These are phyloP conservation scores for Aspergillus sparsus DNA, from an alignment of 495 filamentous ascomycete genomes.

Conservation along the genomic window DNA sequence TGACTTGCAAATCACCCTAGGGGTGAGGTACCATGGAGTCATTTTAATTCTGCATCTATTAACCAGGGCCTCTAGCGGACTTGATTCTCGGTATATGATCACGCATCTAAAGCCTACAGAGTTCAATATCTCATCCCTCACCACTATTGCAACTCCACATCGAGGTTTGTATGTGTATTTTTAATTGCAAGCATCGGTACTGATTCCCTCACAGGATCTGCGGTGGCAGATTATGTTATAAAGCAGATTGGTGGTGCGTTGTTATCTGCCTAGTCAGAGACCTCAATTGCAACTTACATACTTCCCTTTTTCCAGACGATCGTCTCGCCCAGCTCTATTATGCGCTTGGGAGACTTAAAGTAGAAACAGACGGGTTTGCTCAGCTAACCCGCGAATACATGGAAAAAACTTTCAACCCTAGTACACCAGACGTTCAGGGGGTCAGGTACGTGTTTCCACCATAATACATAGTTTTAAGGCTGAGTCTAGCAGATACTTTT, in stretches of 20 bases:
- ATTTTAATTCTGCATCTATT: constrained; percentile 20
- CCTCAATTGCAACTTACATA: not conserved
- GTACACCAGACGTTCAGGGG: constrained; percentile 68
- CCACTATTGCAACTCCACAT: constrained; percentile 88
- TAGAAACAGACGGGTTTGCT: constrained; percentile 80
- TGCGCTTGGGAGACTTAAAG: constrained; percentile 61
- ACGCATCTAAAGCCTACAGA: constrained; percentile 69
- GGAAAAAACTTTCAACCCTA: constrained; percentile 77
- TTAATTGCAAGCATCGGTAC: not conserved
- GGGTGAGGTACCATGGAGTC: constrained; percentile 42
- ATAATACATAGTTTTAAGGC: constrained; percentile 13
- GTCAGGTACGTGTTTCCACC: constrained; percentile 52
- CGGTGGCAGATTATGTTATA: constrained; percentile 84
- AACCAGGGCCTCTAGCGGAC: constrained; percentile 57
- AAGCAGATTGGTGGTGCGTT: constrained; percentile 60
- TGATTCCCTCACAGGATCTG: constrained; percentile 52
- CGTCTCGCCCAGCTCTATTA: constrained; percentile 70
- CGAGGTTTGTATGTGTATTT: constrained; percentile 51
- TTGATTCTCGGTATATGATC: constrained; percentile 93
- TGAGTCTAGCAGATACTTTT: constrained; percentile 67
- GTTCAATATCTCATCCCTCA: constrained; percentile 75
- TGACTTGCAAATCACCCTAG: constrained; percentile 28
- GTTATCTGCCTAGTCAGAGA: not conserved
- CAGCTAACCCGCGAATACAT: constrained; percentile 86
- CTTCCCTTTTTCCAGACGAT: constrained; percentile 33